A percentile compares a stretch with the other conserved stretches of the same genome.
Evolutionary conservation across 441 rosid species (phyloP).

Genomic region (Capsella rubella): DNA sequence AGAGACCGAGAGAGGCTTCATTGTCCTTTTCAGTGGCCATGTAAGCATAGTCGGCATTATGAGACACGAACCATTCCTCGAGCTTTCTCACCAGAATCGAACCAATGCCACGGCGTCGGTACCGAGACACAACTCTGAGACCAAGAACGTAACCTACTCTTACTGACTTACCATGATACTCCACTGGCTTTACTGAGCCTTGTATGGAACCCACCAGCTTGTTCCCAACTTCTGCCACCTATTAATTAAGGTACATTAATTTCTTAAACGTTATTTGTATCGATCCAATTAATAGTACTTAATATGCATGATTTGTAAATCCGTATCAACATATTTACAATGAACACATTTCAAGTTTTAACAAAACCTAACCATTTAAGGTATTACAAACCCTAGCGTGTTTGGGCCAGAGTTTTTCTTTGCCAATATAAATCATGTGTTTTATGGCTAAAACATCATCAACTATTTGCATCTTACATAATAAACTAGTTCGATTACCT

Average conservation of each 20-base stretch:
- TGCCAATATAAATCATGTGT: no score
- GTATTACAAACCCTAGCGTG: neutral
- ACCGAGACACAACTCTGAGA: constrained; percentile 58
- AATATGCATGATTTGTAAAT: neutral
- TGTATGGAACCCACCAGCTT: constrained; percentile 77
- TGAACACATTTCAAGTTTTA: neutral
- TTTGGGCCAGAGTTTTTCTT: neutral
- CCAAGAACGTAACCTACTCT: constrained; percentile 75
- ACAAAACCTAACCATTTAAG: neutral
- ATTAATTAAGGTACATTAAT: neutral
- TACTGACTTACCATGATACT: constrained; percentile 52
- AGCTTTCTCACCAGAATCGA: constrained; percentile 56
- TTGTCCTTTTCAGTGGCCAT: constrained; percentile 83
- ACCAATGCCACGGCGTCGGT: constrained; percentile 68
- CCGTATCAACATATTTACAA: neutral
- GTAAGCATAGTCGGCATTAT: constrained; percentile 67
- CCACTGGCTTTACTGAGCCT: constrained; percentile 74
- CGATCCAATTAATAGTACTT: neutral
- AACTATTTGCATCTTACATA: neutral
- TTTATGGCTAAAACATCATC: neutral
- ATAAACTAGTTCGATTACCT: neutral
- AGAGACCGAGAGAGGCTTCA: constrained; percentile 66
- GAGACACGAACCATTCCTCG: constrained; percentile 71
- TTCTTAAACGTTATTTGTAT: neutral
- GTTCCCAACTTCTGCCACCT: constrained; percentile 68